These are phyloP conservation scores for Cylindrodendrum hubeiense DNA, from an alignment of 2,329 filamentous ascomycete genomes.

Conservation along the genomic window DNA sequence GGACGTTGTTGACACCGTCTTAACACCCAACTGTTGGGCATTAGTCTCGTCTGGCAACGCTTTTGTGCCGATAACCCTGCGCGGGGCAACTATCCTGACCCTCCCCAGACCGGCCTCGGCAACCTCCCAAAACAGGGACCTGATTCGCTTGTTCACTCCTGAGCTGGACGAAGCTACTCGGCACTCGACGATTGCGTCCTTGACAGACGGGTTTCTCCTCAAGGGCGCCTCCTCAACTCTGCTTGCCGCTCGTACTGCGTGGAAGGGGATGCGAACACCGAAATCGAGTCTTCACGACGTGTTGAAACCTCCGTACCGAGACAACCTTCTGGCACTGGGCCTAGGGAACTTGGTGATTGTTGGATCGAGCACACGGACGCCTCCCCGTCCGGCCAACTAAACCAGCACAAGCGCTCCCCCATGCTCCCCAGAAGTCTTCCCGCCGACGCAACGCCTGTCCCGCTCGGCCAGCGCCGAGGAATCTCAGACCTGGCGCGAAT, in stretches of 20 bases:
- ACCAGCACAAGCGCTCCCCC: constrained; percentile 47
- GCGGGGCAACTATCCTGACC: constrained; percentile 34
- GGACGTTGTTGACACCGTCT: constrained; percentile 25
- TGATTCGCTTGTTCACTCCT: constrained; percentile 19
- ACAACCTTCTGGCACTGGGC: constrained; percentile 4
- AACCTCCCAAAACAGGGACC: constrained; percentile 24
- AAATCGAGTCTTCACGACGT: constrained; percentile 14
- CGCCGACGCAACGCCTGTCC: constrained; percentile 57
- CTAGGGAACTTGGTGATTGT: constrained; percentile 19
- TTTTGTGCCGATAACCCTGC: constrained; percentile 37
- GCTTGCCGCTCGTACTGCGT: constrained; percentile 9
- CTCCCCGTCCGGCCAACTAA: constrained; percentile 34
- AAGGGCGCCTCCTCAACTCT: constrained; percentile 5
- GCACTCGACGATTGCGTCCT: constrained; percentile 10
- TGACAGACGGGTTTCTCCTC: neutral
- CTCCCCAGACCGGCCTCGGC: constrained; percentile 27
- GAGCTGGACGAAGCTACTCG: constrained; percentile 20
- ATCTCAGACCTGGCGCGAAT: constrained; percentile 66
- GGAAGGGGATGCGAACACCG: constrained; percentile 18
- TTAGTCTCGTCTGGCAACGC: constrained; percentile 34
- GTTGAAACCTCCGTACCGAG: constrained; percentile 14
- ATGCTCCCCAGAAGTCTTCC: constrained; percentile 66
- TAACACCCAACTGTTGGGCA: constrained; percentile 23
- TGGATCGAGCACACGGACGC: constrained; percentile 28
- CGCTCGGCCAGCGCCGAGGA: constrained; percentile 71